Evolutionary conservation across 768 basidiomycete species (phyloP), one percentile per base, ranked within the genome.

Genomic region (Tylopilus balloui): DNA sequence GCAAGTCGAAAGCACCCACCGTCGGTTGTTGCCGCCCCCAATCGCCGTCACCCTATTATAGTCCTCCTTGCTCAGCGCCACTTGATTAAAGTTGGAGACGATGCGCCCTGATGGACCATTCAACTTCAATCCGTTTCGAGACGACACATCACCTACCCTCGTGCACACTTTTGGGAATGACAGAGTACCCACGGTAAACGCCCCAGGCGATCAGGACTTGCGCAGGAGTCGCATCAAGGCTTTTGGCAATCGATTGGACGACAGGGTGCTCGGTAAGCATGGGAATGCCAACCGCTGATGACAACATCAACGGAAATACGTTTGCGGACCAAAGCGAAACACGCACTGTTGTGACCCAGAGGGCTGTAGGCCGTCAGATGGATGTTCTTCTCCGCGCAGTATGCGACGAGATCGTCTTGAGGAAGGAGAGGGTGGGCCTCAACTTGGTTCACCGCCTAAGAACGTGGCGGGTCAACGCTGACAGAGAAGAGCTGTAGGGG

Each of bases 181-280:
- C 85, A 9, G 82, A 83, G 66, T 82, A 84, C 12, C 89, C 91
- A 35, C 88, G 78, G 57, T 82, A 64, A 31, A 69, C 78, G 12
- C 81, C 85, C 89, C 89, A 94, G 0, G 88, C 87, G 52, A 95
- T 70, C 47, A 93, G 75, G 31, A 93, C 84, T 66, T 93, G 88
- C 0, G 89, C 91, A 3, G 88, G 71, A 1, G 84, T 84, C 5
- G 81, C 84, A 28, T 71, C 70, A 29, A 85, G 74, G 58, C 73
- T 75, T 52, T 79, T 66, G 19, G 88, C 89, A 40, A 92, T 74
- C 47, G 77, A 76, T 39, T 74, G 58, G 21, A 93, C 77, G 39
- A 71, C 71, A 4, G 79, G 66, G 63, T 88, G 72, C 37, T 90
- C 87, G 3, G 84, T 84, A 50, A 91, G 71, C 68, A 79, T 78